A percentile compares a stretch with the other conserved stretches of the same genome.
Evolutionary conservation across 352 stramenopile genomes (phyloP).

Genomic region (Phytophthora meadii): DNA sequence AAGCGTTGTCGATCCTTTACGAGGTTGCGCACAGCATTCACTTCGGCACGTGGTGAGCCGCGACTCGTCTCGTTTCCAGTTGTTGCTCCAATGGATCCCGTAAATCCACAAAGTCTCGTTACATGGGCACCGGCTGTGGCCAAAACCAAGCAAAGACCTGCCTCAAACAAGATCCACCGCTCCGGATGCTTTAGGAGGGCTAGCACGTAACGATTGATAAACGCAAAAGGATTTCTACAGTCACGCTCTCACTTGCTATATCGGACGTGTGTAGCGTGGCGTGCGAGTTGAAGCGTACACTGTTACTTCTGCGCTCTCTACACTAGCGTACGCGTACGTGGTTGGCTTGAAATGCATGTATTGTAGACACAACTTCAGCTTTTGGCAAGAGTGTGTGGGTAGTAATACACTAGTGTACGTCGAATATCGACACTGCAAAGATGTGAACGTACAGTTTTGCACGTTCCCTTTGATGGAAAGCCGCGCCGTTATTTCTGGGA

Average conservation of each 20-base stretch:
- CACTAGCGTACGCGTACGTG: neutral
- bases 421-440: neutral
- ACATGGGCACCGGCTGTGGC: conserved; percentile 15
- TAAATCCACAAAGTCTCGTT: conserved; percentile 29
- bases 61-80: conserved; percentile 34
- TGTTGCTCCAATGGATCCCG: conserved; percentile 3
- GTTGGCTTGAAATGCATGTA: neutral
- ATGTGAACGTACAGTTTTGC: no score
- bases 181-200: conserved; percentile 4
- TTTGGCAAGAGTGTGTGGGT: neutral
- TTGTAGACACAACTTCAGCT: neutral
- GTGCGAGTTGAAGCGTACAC: neutral
- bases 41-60: conserved; percentile 13
- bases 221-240: conserved; percentile 25
- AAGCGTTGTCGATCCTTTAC: conserved; percentile 34
- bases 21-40: conserved; percentile 12
- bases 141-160: neutral
- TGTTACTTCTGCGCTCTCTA: conserved; percentile 16
- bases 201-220: conserved; percentile 10
- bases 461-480: neutral
- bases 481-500: neutral
- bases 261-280: no score
- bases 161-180: conserved; percentile 10
- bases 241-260: conserved; percentile 13
- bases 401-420: no score